These are phyloP conservation scores for Straminergon stramineum DNA, from an alignment of 225 moss, liverwort and hornwort species.

Conservation along the genomic window DNA sequence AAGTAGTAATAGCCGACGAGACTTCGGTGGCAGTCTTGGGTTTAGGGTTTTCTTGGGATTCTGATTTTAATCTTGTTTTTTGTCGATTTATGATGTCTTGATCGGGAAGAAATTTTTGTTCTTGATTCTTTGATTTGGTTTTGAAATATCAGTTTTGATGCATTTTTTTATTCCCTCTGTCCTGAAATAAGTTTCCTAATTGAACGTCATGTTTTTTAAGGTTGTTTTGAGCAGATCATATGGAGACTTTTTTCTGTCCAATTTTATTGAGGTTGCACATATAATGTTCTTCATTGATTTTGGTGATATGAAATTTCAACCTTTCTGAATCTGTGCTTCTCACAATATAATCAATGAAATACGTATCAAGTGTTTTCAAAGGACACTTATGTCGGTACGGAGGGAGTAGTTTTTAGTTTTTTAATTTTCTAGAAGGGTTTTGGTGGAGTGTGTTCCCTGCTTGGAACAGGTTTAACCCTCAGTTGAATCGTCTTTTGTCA, in stretches of 20 bases:
- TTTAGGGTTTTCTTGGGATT: neutral
- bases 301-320: neutral
- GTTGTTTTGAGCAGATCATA: neutral
- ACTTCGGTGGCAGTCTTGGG: neutral
- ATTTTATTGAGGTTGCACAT: neutral
- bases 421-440: neutral
- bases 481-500: neutral
- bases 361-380: neutral
- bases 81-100: neutral
- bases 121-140: neutral
- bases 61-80: neutral
- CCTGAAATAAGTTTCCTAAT: neutral
- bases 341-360: neutral
- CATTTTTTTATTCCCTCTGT: neutral
- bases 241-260: neutral
- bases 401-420: neutral
- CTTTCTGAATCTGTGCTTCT: neutral
- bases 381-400: neutral
- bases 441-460: neutral
- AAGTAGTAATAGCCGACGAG: neutral
- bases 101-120: neutral
- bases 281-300: neutral
- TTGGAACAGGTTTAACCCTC: neutral
- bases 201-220: neutral
- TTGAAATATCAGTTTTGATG: neutral